Conservation (phyloP, 2,329 filamentous ascomycete species). For the Stagonosporopsis chrysanthemi region DNA sequence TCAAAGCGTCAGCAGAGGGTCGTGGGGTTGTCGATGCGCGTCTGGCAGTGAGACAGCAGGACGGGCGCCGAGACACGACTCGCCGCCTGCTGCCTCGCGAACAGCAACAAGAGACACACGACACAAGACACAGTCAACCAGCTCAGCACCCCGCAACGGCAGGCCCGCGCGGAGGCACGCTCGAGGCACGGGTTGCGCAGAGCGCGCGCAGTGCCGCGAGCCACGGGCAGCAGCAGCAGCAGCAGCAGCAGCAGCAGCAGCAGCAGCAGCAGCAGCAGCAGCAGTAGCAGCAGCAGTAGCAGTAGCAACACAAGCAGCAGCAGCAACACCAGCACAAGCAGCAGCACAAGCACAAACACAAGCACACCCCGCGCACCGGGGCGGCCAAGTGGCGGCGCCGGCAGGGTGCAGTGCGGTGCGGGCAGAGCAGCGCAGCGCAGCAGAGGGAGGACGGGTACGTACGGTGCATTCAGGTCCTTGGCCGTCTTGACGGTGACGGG, state of each 20-base stretch:
- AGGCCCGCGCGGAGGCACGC: slow-evolving; percentile 15
- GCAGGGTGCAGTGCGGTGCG: neutral
- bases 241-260: too few species aligned
- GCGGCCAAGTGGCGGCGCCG: too few species aligned
- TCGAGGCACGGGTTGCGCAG: slow-evolving; percentile 25
- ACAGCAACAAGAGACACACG: neutral
- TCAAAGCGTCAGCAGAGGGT: slow-evolving; percentile 37
- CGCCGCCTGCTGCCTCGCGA: slow-evolving; percentile 18
- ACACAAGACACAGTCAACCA: slow-evolving; percentile 14
- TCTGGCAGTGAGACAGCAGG: slow-evolving; percentile 31
- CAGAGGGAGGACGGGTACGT: slow-evolving; percentile 39
- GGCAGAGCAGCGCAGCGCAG: slow-evolving; percentile 9
- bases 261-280: too few species aligned
- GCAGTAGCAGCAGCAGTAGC: too few species aligned
- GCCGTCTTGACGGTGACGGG: slow-evolving; percentile 63
- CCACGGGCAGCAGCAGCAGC: neutral
- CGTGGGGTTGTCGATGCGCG: slow-evolving; percentile 17
- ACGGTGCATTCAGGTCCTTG: slow-evolving; percentile 57
- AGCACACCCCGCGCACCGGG: too few species aligned
- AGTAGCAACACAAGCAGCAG: too few species aligned
- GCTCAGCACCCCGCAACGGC: slow-evolving; percentile 10
- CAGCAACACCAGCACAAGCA: too few species aligned
- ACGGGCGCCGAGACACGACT: slow-evolving; percentile 29
- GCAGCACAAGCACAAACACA: too few species aligned
- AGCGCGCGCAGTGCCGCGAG: slow-evolving; percentile 25